A percentile compares a stretch with the other conserved stretches of the same genome.
These are phyloP conservation scores for Agrocybe pediades DNA, from an alignment of 768 basidiomycete genomes.

Conservation along the genomic window DNA sequence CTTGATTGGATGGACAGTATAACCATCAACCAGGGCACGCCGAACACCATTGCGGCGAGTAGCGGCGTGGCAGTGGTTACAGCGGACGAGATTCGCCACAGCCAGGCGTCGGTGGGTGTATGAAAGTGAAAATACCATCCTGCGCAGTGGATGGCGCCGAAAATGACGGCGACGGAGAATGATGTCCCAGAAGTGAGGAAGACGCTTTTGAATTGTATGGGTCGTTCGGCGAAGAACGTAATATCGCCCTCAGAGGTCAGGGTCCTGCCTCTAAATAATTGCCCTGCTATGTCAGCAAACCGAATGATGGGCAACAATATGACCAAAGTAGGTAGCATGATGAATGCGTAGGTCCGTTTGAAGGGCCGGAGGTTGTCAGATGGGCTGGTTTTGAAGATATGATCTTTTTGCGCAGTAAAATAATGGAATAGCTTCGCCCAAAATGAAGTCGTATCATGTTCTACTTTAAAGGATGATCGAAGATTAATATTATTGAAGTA, in stretches of 20 bases:
- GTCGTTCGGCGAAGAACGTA: neutral
- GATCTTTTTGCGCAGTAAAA: too few species aligned
- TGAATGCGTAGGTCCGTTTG: too few species aligned
- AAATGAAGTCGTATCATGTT: neutral
- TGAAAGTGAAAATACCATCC: constrained; percentile 1
- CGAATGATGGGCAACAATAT: neutral
- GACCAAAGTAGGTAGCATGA: neutral
- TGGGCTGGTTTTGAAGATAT: too few species aligned
- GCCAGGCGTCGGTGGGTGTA: neutral
- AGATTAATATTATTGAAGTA: neutral
- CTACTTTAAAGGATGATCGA: too few species aligned
- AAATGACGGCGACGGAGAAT: neutral
- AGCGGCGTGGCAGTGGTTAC: neutral
- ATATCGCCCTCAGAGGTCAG: neutral
- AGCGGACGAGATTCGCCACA: neutral
- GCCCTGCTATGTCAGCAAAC: too few species aligned
- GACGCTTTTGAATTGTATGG: neutral
- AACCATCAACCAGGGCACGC: neutral
- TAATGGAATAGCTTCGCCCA: too few species aligned
- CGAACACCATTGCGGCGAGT: neutral
- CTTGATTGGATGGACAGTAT: neutral
- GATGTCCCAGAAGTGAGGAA: neutral
- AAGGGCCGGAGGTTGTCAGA: too few species aligned
- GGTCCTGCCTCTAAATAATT: neutral
- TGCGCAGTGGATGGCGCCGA: constrained; percentile 3